Evolutionary conservation across 768 basidiomycete genomes (phyloP), one percentile per base, ranked within the genome.

Genomic region (Boletus coccyginus): DNA sequence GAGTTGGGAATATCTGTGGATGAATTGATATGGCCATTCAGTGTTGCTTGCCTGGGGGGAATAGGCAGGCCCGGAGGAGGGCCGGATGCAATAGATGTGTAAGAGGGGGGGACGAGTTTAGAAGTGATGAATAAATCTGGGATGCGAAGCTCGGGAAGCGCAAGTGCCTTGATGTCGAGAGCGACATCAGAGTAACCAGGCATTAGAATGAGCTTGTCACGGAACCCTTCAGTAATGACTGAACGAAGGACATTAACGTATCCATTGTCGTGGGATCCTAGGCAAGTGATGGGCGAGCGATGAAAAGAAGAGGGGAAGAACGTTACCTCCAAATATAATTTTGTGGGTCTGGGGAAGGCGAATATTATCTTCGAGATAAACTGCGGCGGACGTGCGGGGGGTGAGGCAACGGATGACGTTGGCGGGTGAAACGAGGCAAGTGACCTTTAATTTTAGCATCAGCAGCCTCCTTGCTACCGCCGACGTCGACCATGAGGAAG

Each of bases 401-500:
- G 54, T 64, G 52, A 67, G 63, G 42, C 46, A 40, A 46, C 10
- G 41, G 24, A 35, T 7, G 32, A 50, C 1, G 21, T 9, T 19
- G 29, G 38, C 14, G 29, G 50, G 31, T 0, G 14, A 50, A 44
- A 39, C 6, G 42, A 47, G 29, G 36, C n/a, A 50, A 50, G 38
- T 11, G 60, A 87, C 88, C 85, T 78, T 86, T 87, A 66, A 90
- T 81, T 72, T 90, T 90, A 43, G 83, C 79, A 68, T 90, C 87
- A 31, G 86, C 87, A 5, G 83, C 85, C 75, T 90, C 88, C 72
- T 90, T 90, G 48, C 77, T 82, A 57, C 73, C 74, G 46, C 88
- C 88, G 49, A 86, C 86, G 69, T 90, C 88, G 33, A 87, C 77
- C 72, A 90, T 82, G 50, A 81, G 70, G 66, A 88, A 89, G 42